These are phyloP conservation scores for Blastobotrys capitulatus DNA, from an alignment of 1,139 yeast genomes.

Conservation along the genomic window DNA sequence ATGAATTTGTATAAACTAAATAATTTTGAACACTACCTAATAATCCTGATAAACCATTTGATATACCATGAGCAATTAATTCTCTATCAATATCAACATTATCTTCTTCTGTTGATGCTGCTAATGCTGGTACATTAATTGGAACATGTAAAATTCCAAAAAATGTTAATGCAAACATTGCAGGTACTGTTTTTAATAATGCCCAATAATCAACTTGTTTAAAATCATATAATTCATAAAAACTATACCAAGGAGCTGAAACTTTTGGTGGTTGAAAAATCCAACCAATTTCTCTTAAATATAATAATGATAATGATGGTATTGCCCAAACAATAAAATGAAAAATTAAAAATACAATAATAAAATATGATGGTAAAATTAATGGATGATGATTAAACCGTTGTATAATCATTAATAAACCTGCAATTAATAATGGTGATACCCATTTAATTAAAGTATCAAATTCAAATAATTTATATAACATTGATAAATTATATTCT, in stretches of 20 bases:
- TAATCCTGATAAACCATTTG: slow-evolving; percentile 81
- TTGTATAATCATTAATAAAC: slow-evolving; percentile 48
- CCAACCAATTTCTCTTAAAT: slow-evolving; percentile 76
- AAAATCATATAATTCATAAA: slow-evolving; percentile 69
- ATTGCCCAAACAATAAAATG: slow-evolving; percentile 60
- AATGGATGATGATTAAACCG: slow-evolving; percentile 63
- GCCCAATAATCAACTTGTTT: slow-evolving; percentile 66
- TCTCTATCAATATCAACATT: slow-evolving; percentile 84
- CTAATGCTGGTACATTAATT: slow-evolving; percentile 93
- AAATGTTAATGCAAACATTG: slow-evolving; percentile 92
- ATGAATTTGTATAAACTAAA: slow-evolving; percentile 89
- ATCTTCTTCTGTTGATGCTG: slow-evolving; percentile 81
- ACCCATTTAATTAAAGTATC: slow-evolving; percentile 59
- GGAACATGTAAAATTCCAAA: slow-evolving; percentile 96
- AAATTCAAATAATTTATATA: slow-evolving; percentile 25
- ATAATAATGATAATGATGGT: slow-evolving; percentile 58
- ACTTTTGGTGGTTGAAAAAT: slow-evolving; percentile 62
- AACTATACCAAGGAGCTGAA: slow-evolving; percentile 81
- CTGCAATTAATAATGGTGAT: slow-evolving; percentile 61
- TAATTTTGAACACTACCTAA: slow-evolving; percentile 90
- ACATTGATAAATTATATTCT: slow-evolving; percentile 44
- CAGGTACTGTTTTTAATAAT: slow-evolving; percentile 67
- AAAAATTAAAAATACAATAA: slow-evolving; percentile 59
- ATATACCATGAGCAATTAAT: slow-evolving; percentile 88
- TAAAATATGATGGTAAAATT: slow-evolving; percentile 76